Evolutionary conservation across 169 alveolate species (phyloP), one percentile per base, ranked within the genome.

Genomic region (Plasmodium gaboni): DNA sequence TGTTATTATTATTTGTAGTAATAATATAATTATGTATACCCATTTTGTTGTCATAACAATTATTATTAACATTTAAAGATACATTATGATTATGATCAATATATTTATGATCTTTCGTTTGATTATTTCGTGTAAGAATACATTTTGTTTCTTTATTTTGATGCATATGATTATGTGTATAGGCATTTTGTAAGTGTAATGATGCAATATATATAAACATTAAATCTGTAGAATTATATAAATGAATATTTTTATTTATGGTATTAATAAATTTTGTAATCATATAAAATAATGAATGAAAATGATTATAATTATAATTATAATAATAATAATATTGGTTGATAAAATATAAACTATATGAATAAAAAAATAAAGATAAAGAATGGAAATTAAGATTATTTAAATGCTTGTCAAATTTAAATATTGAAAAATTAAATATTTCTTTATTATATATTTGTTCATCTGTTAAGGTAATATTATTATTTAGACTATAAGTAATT

Each of bases 291-390:
- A 83, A 83, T 0, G 73, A 68, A 57, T 83, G 53, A 28, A 83
- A 83, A 50, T 83, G 61, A n/a, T 50, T 44, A 53, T 53, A 51
- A 55, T 32, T 0, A 24, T 24, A 1, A 24, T 24, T 0, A 32
- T 32, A 32, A 32, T 32, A 38, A 38, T 38, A 38, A 38, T 6
- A 38, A 38, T 6, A 5, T 22, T 83, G 55, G 17, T 83, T 69
- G 0, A 83, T 44, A 68, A 83, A 83, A 63, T 83, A 83, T 55
- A 83, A 51, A 55, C 85, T 83, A 50, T 68, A 83, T 8, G 91
- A 83, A 71, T 83, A 83, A 51, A 83, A 83, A 61, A 83, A 83
- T 28, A 83, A 83, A n/a, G 91, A 67, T 10, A 83, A 61, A 7
- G 91, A 68, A 48, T 83, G 91, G 15, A 53, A 68, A 83, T 83